Conservation (phyloP, 1,284 basidiomycete genomes). For the Athelia psychrophila region DNA sequence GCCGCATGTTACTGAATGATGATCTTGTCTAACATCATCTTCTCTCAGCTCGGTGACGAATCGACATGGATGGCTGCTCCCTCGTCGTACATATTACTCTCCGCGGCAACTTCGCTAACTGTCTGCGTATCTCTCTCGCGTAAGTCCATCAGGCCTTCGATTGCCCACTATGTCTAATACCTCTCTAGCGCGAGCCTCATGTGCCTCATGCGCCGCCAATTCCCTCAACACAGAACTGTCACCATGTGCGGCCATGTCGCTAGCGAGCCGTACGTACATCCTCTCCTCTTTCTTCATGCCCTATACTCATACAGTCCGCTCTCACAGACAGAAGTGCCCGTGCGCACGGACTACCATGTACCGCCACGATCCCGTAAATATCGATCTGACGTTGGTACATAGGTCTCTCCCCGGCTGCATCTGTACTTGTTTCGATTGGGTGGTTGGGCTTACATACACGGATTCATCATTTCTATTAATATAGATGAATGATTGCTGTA, state of each 20-base stretch:
- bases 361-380: constrained; percentile 9
- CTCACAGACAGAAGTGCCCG: constrained; percentile 10
- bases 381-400: constrained; percentile 13
- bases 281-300: not conserved
- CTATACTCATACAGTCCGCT: not conserved
- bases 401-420: no score
- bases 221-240: constrained; percentile 13
- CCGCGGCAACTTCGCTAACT: constrained; percentile 40
- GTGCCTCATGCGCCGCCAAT: constrained; percentile 14
- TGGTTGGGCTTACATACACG: no score
- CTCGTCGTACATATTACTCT: constrained; percentile 47
- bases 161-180: constrained; percentile 6
- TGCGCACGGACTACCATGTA: constrained; percentile 11
- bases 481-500: no score
- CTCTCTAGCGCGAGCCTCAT: constrained; percentile 9
- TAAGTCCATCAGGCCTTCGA: constrained; percentile 13
- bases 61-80: constrained; percentile 40
- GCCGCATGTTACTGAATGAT: not conserved
- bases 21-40: not conserved
- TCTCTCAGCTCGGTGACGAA: constrained; percentile 37
- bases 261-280: constrained; percentile 22
- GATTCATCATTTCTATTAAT: no score
- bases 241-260: constrained; percentile 27
- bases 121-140: constrained; percentile 37
- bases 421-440: no score